Percentiles rank a stretch among this genome's conserved stretches.
phyloP scores from a whole-genome alignment of 176 grass and related monocot genomes.

The Cocos nucifera region DNA sequence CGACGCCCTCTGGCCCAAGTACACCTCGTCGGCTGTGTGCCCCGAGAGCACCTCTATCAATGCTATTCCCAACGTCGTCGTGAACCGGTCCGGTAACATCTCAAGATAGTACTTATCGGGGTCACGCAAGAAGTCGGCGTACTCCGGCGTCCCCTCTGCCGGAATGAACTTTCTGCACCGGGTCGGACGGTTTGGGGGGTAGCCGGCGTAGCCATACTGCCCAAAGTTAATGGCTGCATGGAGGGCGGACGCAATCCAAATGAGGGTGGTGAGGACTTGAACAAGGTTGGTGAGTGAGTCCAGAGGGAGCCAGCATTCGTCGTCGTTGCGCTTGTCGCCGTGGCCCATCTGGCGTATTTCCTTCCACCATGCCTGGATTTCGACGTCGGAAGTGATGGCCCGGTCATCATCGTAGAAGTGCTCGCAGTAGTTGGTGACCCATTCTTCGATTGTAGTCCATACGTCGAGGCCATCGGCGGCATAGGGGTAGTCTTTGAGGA shows the following conservation, averaged over 20 bases:
- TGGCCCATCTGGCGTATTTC: constrained; percentile 66
- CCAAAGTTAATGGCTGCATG: constrained; percentile 95
- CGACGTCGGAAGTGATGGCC: constrained; percentile 31
- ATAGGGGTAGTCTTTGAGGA: constrained; percentile 76
- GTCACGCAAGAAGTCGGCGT: constrained; percentile 43
- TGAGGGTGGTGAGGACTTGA: constrained; percentile 53
- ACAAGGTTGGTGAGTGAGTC: constrained; percentile 35
- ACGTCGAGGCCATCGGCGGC: constrained; percentile 76
- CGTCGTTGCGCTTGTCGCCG: constrained; percentile 55
- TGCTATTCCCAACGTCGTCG: constrained; percentile 60
- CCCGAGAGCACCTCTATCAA: constrained; percentile 87
- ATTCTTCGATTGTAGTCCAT: constrained; percentile 62
- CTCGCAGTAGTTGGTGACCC: constrained; percentile 65
- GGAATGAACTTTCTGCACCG: constrained; percentile 77
- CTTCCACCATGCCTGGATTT: constrained; percentile 77
- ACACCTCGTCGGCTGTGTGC: constrained; percentile 84
- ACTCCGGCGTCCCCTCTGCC: constrained; percentile 39
- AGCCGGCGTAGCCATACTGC: constrained; percentile 86
- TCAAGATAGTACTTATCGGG: constrained; percentile 60
- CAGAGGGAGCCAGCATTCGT: constrained; percentile 59
- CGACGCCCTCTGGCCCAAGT: constrained; percentile 65
- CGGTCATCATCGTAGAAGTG: constrained; percentile 48
- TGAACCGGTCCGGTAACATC: constrained; percentile 70
- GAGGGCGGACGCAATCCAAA: constrained; percentile 87
- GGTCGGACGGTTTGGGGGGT: constrained; percentile 73